Evolutionary conservation across 306 rosid species (phyloP).

Genomic region (Corylus avellana): DNA sequence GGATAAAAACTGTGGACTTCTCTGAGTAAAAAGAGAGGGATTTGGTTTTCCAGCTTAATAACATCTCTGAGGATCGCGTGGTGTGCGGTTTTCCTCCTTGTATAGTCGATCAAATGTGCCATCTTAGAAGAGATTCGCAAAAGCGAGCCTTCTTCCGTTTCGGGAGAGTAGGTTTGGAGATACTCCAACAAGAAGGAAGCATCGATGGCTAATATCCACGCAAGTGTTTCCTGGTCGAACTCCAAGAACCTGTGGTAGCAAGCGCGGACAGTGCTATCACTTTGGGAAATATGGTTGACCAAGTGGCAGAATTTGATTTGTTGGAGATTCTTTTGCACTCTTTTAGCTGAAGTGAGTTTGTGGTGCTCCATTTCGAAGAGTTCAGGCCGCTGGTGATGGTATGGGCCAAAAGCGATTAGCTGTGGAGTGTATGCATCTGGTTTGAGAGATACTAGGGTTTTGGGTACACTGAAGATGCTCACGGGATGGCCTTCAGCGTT

Average conservation of each 20-base stretch:
- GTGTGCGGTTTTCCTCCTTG: background rate
- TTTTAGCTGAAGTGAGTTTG: conserved; percentile 6
- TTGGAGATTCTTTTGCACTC: background rate
- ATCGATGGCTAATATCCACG: conserved; percentile 17
- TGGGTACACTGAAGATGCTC: too few species aligned
- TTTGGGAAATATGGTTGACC: background rate
- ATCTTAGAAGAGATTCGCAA: background rate
- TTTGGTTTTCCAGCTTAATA: conserved; percentile 19
- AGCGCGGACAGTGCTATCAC: background rate
- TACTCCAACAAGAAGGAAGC: conserved; percentile 6
- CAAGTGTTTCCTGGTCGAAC: background rate
- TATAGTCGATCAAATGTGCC: background rate
- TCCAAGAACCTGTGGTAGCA: conserved; percentile 16
- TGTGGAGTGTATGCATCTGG: conserved; percentile 15
- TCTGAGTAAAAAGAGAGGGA: conserved; percentile 6
- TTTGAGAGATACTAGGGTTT: background rate
- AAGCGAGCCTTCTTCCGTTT: background rate
- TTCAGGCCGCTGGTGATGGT: conserved; percentile 17
- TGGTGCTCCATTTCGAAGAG: conserved; percentile 9
- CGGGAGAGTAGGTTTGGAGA: background rate
- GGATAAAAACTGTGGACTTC: background rate
- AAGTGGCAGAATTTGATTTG: background rate
- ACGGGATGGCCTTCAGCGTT: background rate
- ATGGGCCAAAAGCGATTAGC: conserved; percentile 7
- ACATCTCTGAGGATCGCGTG: conserved; percentile 13